phyloP scores from a whole-genome alignment of 768 basidiomycete genomes.

The Mycena haematopus region DNA sequence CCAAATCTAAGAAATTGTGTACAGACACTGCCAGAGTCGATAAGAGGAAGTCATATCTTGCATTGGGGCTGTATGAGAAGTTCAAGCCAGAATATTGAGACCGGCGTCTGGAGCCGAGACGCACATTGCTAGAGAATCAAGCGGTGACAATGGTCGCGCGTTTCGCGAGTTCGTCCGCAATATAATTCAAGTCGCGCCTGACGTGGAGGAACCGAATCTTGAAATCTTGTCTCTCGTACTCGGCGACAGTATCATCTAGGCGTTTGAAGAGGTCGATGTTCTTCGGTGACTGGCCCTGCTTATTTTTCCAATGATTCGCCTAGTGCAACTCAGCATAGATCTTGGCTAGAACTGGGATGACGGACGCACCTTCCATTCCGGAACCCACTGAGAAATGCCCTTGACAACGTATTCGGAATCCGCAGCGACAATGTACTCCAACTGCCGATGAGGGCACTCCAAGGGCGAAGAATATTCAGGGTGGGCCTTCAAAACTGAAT shows the following conservation, averaged over 20 bases:
- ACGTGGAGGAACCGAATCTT: constrained; percentile 36
- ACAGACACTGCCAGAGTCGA: too few relatives aligned
- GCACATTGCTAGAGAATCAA: background rate
- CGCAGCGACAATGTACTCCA: constrained; percentile 33
- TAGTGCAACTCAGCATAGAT: background rate
- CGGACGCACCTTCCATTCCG: constrained; percentile 38
- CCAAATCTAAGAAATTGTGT: too few relatives aligned
- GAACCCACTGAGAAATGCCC: constrained; percentile 44
- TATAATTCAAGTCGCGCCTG: constrained; percentile 31
- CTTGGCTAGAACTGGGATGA: background rate
- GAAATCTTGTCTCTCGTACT: constrained; percentile 26
- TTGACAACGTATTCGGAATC: constrained; percentile 45
- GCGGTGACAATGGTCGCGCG: constrained; percentile 13
- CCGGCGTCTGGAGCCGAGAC: background rate
- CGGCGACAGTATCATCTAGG: constrained; percentile 30
- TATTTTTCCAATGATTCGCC: constrained; percentile 31
- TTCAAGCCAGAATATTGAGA: too few relatives aligned
- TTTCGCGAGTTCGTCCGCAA: constrained; percentile 36
- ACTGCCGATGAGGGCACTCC: constrained; percentile 7
- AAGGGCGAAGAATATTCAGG: background rate
- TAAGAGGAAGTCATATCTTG: too few relatives aligned
- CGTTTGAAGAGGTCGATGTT: constrained; percentile 38
- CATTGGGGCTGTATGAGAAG: too few relatives aligned
- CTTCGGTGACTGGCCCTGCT: constrained; percentile 25
- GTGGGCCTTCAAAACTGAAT: background rate